Base-by-base conservation (phyloP, 257 asterid genomes). In the Solanum sitiens region DNA sequence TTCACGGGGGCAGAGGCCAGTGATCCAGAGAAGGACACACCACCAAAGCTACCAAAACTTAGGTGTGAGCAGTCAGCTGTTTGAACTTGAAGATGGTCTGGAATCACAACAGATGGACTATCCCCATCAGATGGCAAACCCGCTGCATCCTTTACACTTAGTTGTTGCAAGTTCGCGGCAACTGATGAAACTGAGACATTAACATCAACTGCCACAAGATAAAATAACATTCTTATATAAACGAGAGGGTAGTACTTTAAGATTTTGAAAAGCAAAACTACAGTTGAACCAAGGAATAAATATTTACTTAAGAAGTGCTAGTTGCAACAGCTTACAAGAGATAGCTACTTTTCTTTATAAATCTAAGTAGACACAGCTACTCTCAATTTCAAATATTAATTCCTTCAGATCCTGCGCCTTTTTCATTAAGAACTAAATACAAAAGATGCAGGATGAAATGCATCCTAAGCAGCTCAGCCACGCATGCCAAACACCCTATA, bases 1-100 rank as follows among this genome's bases (percentile, higher is more conserved):
- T 90, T 90, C 85, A 79, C 90, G 47, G 95, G 95, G n/a, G 72
- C 87, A 27, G 98, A 90, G 73, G 92, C 83, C 87, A 82, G 72
- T 42, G 90, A 86, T 86, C 93, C 96, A 83, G 98, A 89, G 83
- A 93, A 86, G 56, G 94, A 53, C 83, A 92, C 85, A 79, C 87
- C 82, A 39, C 94, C 92, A 88, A 94, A 95, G 91, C 96, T 95
- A 87, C 99, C 98, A 90, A 96, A 96, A 93, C 96, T 94, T 92
- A 96, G 91, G 95, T 95, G 99, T 20, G 97, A 93, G 89, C 96
- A 94, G 35, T 93, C 95, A n/a, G 93, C 96, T 63, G 91, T 84
- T 90, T 94, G 96, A 86, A 93, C 95, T 91, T 92, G 98, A 91
- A 96, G 92, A 90, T 94, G 98, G 89, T 92, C 95, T 63, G 98